Conservation (phyloP, 805 yeast species). For the Cyberlindnera galapagoensis region DNA sequence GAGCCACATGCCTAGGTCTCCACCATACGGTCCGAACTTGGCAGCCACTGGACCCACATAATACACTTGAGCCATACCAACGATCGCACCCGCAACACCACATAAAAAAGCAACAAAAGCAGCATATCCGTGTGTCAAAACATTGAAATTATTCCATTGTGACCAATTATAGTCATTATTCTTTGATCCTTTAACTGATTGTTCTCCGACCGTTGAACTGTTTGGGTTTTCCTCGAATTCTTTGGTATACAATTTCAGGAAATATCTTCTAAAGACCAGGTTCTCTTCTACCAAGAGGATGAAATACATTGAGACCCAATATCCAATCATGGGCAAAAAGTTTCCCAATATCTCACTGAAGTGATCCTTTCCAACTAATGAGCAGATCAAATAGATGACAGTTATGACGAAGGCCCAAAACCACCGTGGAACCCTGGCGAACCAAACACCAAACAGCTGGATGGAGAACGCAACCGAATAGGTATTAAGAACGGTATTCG, state of each 20-base stretch:
- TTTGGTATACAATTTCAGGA: slow-evolving; percentile 35
- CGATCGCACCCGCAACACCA: slow-evolving; percentile 77
- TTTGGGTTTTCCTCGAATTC: slow-evolving; percentile 28
- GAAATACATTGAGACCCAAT: slow-evolving; percentile 82
- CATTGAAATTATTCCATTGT: slow-evolving; percentile 58
- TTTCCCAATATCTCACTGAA: slow-evolving; percentile 70
- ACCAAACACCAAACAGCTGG: slow-evolving; percentile 50
- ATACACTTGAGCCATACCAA: slow-evolving; percentile 86
- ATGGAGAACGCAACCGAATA: slow-evolving; percentile 78
- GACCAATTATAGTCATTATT: slow-evolving; percentile 66
- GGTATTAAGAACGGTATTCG: slow-evolving; percentile 75
- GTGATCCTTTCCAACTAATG: slow-evolving; percentile 69
- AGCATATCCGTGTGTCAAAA: slow-evolving; percentile 66
- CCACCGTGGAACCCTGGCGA: slow-evolving; percentile 72
- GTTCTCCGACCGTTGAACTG: not conserved
- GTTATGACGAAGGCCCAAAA: slow-evolving; percentile 61
- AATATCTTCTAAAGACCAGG: slow-evolving; percentile 51
- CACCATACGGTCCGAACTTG: slow-evolving; percentile 58
- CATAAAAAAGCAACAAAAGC: slow-evolving; percentile 56
- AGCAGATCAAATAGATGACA: slow-evolving; percentile 56
- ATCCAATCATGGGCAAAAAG: slow-evolving; percentile 86
- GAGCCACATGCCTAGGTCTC: slow-evolving; percentile 80
- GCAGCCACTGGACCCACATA: slow-evolving; percentile 73
- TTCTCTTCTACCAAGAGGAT: slow-evolving; percentile 70
- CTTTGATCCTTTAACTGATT: slow-evolving; percentile 19